Evolutionary conservation across 1,284 basidiomycete genomes (phyloP), one percentile per base, ranked within the genome.

Genomic region (Moesziomyces aphidis): DNA sequence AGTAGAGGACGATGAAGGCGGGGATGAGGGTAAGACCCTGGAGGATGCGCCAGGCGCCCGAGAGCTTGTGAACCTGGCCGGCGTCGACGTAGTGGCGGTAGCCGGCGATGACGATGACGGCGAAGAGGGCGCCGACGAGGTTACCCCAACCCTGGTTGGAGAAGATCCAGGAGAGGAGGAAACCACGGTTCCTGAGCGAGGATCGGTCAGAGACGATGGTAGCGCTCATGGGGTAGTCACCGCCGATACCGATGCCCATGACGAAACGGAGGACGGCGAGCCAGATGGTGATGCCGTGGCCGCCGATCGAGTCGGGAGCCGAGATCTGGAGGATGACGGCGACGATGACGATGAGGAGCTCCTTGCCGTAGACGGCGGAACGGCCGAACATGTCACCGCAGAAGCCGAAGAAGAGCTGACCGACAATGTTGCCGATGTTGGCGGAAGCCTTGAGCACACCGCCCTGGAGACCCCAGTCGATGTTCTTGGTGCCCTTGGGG

Each of bases 221-320:
- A 39, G 88, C 86, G 1, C 87, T 88, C 90, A 93, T 91, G 15
- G 92, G 92, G 82, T 93, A 93, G 85, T 94, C 92, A 46, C 92
- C 93, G 31, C 92, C 92, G 6, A 93, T 91, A 23, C 81, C 83
- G 49, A 81, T 79, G 47, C 80, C 80, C 78, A 82, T 80, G 55
- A 82, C 23, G 63, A 82, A 58, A 55, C 80, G 76, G 75, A 79
- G 77, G 50, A 39, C 76, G 50, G 76, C 57, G 53, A 82, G 79
- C 78, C 78, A 82, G 68, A 73, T 70, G 56, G 80, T 82, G 71
- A 82, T 74, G 34, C 78, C 78, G 50, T 73, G 55, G 43, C 79
- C 79, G 48, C 73, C 73, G 48, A 82, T 62, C 28, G 61, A 75
- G 68, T 82, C 79, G 42, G 80, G 80, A 6, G 76, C 80, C 23